Percentiles rank a stretch among this genome's conserved stretches.
Evolutionary conservation across 768 basidiomycete species (phyloP).

Genomic region (Xerocomus potaroensis): DNA sequence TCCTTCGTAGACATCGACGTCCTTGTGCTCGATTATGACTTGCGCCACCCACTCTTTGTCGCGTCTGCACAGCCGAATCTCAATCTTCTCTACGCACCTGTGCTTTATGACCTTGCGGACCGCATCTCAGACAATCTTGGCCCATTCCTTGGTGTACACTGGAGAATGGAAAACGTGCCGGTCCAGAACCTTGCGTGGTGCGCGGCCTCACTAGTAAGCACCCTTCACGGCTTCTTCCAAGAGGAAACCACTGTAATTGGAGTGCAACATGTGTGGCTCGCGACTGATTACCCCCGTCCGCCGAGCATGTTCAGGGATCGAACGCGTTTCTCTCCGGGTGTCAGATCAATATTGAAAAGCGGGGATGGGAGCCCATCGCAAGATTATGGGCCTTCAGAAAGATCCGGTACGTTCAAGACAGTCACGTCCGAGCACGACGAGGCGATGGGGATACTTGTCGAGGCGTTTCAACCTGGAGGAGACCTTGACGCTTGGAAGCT

Average conservation of each 20-base stretch:
- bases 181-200: conserved; percentile 42
- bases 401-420: conserved; percentile 45
- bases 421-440: conserved; percentile 40
- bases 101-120: conserved; percentile 39
- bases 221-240: conserved; percentile 35
- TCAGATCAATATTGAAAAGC: background rate
- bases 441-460: conserved; percentile 41
- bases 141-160: conserved; percentile 51
- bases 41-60: conserved; percentile 43
- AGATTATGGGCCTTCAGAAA: conserved; percentile 15
- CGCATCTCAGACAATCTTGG: conserved; percentile 31
- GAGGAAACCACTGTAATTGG: conserved; percentile 23
- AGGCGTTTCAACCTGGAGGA: conserved; percentile 41
- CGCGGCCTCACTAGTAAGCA: conserved; percentile 45
- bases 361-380: background rate
- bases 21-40: conserved; percentile 51
- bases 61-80: background rate
- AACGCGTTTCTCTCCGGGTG: conserved; percentile 14
- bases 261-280: conserved; percentile 48
- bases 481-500: conserved; percentile 39
- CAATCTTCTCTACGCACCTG: conserved; percentile 41
- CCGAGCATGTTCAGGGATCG: conserved; percentile 2
- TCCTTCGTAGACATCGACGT: conserved; percentile 34
- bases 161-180: conserved; percentile 52
- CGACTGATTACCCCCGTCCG: conserved; percentile 46